Evolutionary conservation across 2,329 filamentous ascomycete genomes (phyloP).

Genomic region (Beauveria sp.): DNA sequence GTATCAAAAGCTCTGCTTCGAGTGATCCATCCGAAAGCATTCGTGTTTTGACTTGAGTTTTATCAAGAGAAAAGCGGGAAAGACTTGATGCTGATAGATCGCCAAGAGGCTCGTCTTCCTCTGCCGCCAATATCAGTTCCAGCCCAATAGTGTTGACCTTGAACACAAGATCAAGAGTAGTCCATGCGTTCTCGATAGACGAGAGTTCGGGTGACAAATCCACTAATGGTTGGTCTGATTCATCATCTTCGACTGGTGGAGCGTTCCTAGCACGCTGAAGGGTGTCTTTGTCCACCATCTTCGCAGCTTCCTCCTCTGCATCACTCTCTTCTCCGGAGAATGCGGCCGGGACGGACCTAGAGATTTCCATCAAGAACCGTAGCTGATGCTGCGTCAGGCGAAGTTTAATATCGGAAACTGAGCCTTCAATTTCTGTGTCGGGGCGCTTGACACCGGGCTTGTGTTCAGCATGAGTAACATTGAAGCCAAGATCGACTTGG

Average conservation of each 20-base stretch:
- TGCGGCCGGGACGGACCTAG: slow-evolving; percentile 76
- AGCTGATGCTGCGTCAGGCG: slow-evolving; percentile 85
- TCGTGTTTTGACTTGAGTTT: slow-evolving; percentile 82
- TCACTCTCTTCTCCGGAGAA: slow-evolving; percentile 64
- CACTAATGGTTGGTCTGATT: slow-evolving; percentile 34
- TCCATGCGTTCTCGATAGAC: slow-evolving; percentile 67
- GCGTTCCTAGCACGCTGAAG: slow-evolving; percentile 40
- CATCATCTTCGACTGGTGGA: slow-evolving; percentile 20
- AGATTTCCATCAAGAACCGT: slow-evolving; percentile 81
- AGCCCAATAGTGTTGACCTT: slow-evolving; percentile 79
- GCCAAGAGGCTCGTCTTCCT: slow-evolving; percentile 68
- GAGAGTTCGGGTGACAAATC: slow-evolving; percentile 64
- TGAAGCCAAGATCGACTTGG: slow-evolving; percentile 89
- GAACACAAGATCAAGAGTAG: slow-evolving; percentile 87
- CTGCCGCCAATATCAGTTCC: slow-evolving; percentile 68
- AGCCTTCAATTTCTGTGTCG: slow-evolving; percentile 84
- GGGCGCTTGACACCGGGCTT: slow-evolving; percentile 68
- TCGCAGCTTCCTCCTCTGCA: slow-evolving; percentile 64
- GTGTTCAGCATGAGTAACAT: slow-evolving; percentile 87
- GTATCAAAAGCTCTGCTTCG: slow-evolving; percentile 86
- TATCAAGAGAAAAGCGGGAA: slow-evolving; percentile 88
- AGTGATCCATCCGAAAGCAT: slow-evolving; percentile 89
- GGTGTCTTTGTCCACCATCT: slow-evolving; percentile 58
- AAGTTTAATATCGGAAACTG: slow-evolving; percentile 88
- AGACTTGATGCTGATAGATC: slow-evolving; percentile 73